Conservation (phyloP, 805 yeast species). For the Saturnispora zaruensis region DNA sequence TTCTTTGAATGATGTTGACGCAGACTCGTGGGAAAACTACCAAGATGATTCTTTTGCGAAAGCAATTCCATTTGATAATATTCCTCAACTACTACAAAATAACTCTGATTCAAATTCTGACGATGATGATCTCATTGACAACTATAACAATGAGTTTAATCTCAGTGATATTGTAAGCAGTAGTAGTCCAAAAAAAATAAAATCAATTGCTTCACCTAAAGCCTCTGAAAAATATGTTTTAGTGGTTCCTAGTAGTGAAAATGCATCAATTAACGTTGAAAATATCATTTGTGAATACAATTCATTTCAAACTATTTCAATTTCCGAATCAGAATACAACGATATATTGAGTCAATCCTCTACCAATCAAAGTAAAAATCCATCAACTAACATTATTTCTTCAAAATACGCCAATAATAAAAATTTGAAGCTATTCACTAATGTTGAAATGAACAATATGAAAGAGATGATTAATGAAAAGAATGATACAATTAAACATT, state of each 20-base stretch:
- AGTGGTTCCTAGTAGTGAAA: constrained; percentile 8
- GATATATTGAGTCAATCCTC: constrained; percentile 14
- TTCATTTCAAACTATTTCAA: constrained; percentile 15
- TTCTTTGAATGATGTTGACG: constrained; percentile 2
- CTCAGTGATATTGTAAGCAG: constrained; percentile 3
- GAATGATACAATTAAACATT: neutral
- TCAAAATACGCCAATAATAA: constrained; percentile 4
- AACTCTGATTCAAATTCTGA: constrained; percentile 3
- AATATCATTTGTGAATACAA: constrained; percentile 4
- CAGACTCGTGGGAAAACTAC: constrained; percentile 14
- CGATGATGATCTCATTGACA: neutral
- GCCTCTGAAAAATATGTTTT: constrained; percentile 1
- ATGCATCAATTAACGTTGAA: neutral
- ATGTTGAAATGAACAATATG: constrained; percentile 1
- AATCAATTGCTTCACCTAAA: neutral
- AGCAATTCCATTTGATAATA: neutral
- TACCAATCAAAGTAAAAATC: neutral
- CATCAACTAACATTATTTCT: neutral
- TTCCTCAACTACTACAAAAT: neutral
- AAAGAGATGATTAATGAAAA: constrained; percentile 7
- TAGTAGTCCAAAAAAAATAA: constrained; percentile 9
- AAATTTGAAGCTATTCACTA: constrained; percentile 2
- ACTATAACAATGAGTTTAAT: neutral
- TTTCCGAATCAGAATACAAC: constrained; percentile 17
- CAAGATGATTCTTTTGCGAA: constrained; percentile 12